Evolutionary conservation across 306 rosid species (phyloP), one percentile per base, ranked within the genome.

Genomic region (Quercus ilex): DNA sequence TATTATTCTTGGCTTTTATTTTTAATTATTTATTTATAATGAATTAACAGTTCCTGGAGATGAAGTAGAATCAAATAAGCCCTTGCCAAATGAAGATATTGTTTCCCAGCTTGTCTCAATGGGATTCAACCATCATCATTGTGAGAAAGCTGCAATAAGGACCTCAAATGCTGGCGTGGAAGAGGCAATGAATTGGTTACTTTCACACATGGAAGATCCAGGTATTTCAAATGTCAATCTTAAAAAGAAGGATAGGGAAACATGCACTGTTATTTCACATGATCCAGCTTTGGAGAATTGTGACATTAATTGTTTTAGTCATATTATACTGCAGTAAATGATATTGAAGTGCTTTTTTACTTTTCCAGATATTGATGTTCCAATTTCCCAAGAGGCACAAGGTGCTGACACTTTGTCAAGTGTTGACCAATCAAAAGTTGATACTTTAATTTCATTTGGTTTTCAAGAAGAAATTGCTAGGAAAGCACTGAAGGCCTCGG

Each of bases 171-270:
- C 41, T 43, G 98, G 99, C 71, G 89, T 96, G 63, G 99, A 96
- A 86, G 99, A 91, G 89, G 99, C 98, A 58, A 96, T 96, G 99
- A 91, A 82, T 89, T 96, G 99, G 99, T 78, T 93, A 80, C 91
- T 96, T 67, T 86, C 96, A 76, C 97, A 96, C 89, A 93, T 91
- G 94, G 97, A 91, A 57, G 98, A 93, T 88, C 86, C 98, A 69
- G 98, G 99, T 90, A 79, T 20, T 51, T 74, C 20, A 58, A n/a
- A 71, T 20, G 25, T 28, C 5, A 30, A 13, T 28, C 73, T 55
- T 73, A 30, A 70, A 17, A 55, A 46, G 18, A 52, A 57, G 23
- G 43, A n/a, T 23, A 19, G 23, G 18, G 25, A 19, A 78, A 31
- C 79, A 53, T 49, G 6, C 18, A 33, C 77, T 71, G 15, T 2